Percentiles rank a stretch among this genome's conserved stretches.
phyloP scores from a whole-genome alignment of 257 asterid genomes.

The Apocynum venetum region DNA sequence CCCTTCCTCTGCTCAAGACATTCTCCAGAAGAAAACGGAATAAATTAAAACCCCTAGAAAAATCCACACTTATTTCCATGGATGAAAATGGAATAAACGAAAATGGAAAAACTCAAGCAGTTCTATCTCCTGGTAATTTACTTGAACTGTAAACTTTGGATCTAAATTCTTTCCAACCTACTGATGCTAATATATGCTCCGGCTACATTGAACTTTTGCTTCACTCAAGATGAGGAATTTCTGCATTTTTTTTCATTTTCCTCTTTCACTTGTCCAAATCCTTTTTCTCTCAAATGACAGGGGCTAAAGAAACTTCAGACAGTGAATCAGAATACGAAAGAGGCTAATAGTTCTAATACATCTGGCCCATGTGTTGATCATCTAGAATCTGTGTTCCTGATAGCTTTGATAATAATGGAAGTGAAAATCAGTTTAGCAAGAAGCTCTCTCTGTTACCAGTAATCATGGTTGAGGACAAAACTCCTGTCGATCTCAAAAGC shows the following conservation, averaged over 20 bases:
- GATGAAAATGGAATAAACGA: slow-evolving; percentile 27
- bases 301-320: slow-evolving; percentile 30
- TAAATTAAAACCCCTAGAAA: slow-evolving; percentile 26
- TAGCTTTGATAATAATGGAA: slow-evolving; percentile 57
- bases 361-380: slow-evolving; percentile 32
- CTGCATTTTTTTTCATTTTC: slow-evolving; percentile 4
- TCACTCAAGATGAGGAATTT: slow-evolving; percentile 3
- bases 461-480: slow-evolving; percentile 29
- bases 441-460: slow-evolving; percentile 35
- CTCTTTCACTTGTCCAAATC: slow-evolving; percentile 14
- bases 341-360: slow-evolving; percentile 18
- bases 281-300: slow-evolving; percentile 19
- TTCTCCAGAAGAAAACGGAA: slow-evolving; percentile 70
- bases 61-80: slow-evolving; percentile 25
- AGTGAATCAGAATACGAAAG: slow-evolving; percentile 25
- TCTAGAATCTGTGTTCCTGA: slow-evolving; percentile 52
- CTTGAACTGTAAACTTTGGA: slow-evolving; percentile 15
- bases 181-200: slow-evolving; percentile 7
- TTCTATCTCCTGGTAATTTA: slow-evolving; percentile 47
- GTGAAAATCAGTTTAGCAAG: slow-evolving; percentile 19
- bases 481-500: slow-evolving; percentile 19
- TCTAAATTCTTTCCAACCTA: slow-evolving; percentile 11
- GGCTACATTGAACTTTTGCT: neutral
- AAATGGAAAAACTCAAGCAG: slow-evolving; percentile 11
- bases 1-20: slow-evolving; percentile 77